Base-by-base conservation (phyloP, 2,329 filamentous ascomycete species). In the Knufia petricola region DNA sequence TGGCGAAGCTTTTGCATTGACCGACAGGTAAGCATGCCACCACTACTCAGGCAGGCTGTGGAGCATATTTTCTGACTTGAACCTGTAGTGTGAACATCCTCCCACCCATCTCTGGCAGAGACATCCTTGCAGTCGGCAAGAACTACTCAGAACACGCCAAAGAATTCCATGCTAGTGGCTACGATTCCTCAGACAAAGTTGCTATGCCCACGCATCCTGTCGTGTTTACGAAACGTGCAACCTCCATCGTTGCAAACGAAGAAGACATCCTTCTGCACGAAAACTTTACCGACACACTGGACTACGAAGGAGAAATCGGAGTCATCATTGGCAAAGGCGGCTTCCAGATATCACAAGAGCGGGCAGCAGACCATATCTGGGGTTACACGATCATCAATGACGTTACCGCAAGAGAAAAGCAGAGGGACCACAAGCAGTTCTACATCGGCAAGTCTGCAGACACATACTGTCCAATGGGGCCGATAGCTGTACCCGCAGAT, bases 381-480 rank as follows among this genome's bases (percentile, higher is more conserved):
- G 76, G 76, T 0, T 78, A 72, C 52, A 77, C 74, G 0, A 77
- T 77, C 31, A 67, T 74, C 37, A 79, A 79, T 54, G 76, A 79
- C 43, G 64, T 78, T n/a, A 76, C 75, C 0, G 73, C 74, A 0
- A 62, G 76, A 9, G 72, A 73, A 37, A 55, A 69, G 54, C 76
- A 79, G 58, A 60, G 73, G 21, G 75, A 79, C 42, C 76, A 79
- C 50, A 78, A 79, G 58, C 77, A 80, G 52, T 79, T 78, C 58
- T 79, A 72, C 48, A 70, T 80, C 42, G 76, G 76, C 66, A 79
- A 79, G 58, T 75, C 70, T 0, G 61, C 69, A 0, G 74, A 79
- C 57, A 76, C 73, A 0, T 78, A 73, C 53, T 78, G 74, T 52
- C 75, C 75, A 0, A 77, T 78, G 66, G 75, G 75, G 1, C 74